Conservation (phyloP, 2,329 filamentous ascomycete genomes). For the Ilyonectria robusta region DNA sequence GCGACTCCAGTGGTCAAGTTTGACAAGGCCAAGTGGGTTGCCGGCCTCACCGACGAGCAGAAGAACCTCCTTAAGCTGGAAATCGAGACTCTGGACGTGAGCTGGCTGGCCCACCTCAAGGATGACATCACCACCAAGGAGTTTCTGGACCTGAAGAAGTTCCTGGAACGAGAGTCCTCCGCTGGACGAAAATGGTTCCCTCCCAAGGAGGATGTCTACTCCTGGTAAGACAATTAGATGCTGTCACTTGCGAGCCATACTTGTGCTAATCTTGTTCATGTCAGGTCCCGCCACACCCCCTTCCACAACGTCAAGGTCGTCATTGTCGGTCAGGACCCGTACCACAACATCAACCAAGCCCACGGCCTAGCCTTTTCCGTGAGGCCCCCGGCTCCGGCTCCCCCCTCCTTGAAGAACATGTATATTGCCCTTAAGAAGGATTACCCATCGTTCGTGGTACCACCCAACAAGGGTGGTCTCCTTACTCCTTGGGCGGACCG, state of each 20-base stretch:
- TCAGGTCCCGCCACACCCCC: conserved; percentile 94
- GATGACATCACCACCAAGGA: conserved; percentile 85
- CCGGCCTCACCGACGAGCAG: conserved; percentile 83
- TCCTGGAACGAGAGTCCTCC: conserved; percentile 83
- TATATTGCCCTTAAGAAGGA: conserved; percentile 90
- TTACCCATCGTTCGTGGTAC: conserved; percentile 83
- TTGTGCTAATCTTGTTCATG: conserved; percentile 32
- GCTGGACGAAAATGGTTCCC: conserved; percentile 87
- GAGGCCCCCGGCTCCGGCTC: conserved; percentile 87
- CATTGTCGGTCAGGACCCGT: conserved; percentile 95
- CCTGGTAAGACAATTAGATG: conserved; percentile 75
- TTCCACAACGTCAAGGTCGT: conserved; percentile 91
- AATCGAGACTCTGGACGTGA: conserved; percentile 91
- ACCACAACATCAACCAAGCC: conserved; percentile 95
- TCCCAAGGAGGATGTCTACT: conserved; percentile 90
- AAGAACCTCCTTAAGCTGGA: conserved; percentile 87
- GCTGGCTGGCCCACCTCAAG: conserved; percentile 91
- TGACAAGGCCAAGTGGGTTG: conserved; percentile 92
- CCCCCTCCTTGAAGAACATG: conserved; percentile 93
- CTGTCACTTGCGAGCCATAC: background rate
- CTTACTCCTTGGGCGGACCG: conserved; percentile 95
- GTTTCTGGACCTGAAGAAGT: conserved; percentile 90
- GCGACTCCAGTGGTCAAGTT: conserved; percentile 70
- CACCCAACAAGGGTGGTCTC: conserved; percentile 83
- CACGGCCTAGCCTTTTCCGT: conserved; percentile 98